Percentiles rank a stretch among this genome's conserved stretches.
These are phyloP conservation scores for Fusarium keratoplasticum DNA, from an alignment of 2,329 filamentous ascomycete species.

Conservation along the genomic window DNA sequence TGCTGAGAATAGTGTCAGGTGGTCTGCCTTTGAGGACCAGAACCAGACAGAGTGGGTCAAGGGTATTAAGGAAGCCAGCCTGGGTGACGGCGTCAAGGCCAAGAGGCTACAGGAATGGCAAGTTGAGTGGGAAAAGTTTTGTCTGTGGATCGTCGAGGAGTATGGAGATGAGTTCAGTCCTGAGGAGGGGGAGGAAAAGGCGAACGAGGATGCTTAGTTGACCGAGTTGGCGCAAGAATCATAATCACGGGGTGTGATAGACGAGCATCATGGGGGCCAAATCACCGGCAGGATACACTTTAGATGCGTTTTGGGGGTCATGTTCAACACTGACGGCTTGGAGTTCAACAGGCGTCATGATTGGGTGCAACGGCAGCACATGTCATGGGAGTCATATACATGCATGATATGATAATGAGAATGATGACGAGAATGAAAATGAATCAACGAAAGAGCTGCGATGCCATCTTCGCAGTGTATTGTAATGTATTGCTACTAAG, in stretches of 20 bases:
- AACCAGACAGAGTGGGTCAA: constrained; percentile 75
- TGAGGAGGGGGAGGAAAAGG: constrained; percentile 31
- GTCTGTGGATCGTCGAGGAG: constrained; percentile 87
- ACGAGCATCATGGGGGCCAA: background rate
- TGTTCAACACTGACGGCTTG: constrained; percentile 31
- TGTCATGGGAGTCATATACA: background rate
- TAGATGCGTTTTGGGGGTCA: constrained; percentile 8
- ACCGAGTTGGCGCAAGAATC: background rate
- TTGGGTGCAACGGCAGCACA: background rate
- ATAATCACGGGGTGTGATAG: constrained; percentile 5
- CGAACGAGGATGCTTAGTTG: background rate
- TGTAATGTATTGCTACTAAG: constrained; percentile 1
- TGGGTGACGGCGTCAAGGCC: constrained; percentile 78
- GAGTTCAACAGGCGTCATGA: constrained; percentile 26
- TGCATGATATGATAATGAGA: background rate
- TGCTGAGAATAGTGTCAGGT: constrained; percentile 92
- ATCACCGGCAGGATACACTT: constrained; percentile 4
- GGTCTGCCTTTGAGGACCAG: constrained; percentile 90
- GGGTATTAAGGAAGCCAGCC: constrained; percentile 78
- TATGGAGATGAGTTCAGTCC: constrained; percentile 72
- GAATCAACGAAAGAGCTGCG: constrained; percentile 6
- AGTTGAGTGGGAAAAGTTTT: constrained; percentile 88
- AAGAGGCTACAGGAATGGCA: constrained; percentile 82
- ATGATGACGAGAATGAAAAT: background rate
- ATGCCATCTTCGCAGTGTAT: constrained; percentile 5